Base-by-base conservation (phyloP, 176 grass and related monocot genomes). In the Hordeum marinum region DNA sequence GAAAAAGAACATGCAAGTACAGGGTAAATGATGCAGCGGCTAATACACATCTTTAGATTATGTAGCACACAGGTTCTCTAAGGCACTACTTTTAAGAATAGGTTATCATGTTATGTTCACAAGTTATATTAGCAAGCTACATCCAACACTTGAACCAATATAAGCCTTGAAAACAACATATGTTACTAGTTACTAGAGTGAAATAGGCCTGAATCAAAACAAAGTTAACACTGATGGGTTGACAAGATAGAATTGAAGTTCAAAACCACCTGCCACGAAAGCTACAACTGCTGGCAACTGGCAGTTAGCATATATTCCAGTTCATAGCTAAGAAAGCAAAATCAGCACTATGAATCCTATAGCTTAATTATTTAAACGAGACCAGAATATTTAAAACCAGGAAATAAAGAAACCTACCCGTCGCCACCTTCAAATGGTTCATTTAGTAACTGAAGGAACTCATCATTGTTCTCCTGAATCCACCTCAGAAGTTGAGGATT, bases 371-470 rank as follows among this genome's bases (percentile, higher is more conserved):
- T 71, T 31, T 9, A 78, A 72, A 60, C n/a, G 41, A 40, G 76
- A 68, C 41, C 13, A 63, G 35, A 75, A 48, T 61, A 29, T 6
- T 25, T 21, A 70, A 20, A 70, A 41, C 11, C 71, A 41, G 29
- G 12, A 78, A 37, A 85, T 50, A 66, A 82, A 68, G 31, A 64
- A 60, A 45, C 85, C 69, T 77, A 98, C 96, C 86, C 93, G 43
- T 95, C 93, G 45, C 87, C 80, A 75, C 79, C 91, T 85, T 98
- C 93, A 73, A 80, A 60, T 34, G 90, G 84, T 76, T 94, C 92
- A 88, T 97, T 94, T 81, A 97, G 76, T 83, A 95, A 91, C 76
- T 89, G 96, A 83, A 98, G 89, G 86, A 98, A 98, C 42, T 98
- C 96, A 60, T 89, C 85, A 72, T 98, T 88, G 82, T 98, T 89